Conservation (phyloP, 345 rosid genomes). For the Lumnitzera racemosa region DNA sequence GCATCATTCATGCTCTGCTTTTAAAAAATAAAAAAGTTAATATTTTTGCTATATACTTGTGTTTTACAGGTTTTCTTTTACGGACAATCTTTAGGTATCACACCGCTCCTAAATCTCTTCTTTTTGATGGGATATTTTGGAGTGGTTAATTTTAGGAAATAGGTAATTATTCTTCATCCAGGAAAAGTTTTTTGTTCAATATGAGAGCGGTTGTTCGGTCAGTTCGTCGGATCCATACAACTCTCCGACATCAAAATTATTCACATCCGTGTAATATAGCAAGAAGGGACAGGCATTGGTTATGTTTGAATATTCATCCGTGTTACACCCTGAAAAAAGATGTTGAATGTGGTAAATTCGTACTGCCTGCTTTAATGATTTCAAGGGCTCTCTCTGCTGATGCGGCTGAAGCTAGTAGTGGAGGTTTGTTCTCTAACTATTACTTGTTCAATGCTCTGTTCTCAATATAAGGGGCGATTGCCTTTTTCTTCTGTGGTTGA, state of each 20-base stretch:
- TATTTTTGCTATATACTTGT: not conserved
- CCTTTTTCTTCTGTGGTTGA: not conserved
- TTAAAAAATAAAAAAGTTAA: no score
- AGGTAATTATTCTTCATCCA: not conserved
- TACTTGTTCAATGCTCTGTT: not conserved
- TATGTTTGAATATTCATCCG: constrained; percentile 11
- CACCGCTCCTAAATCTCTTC: constrained; percentile 1
- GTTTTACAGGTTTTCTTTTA: constrained; percentile 3
- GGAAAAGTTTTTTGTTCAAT: constrained; percentile 12
- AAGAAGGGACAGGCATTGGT: constrained; percentile 19
- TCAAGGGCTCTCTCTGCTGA: constrained; percentile 39
- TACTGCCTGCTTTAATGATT: constrained; percentile 13
- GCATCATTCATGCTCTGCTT: constrained; percentile 8
- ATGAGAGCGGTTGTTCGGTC: constrained; percentile 56
- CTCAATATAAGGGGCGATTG: not conserved
- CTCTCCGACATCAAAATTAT: constrained; percentile 21
- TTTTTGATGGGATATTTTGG: not conserved
- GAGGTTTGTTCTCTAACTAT: constrained; percentile 25
- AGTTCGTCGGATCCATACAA: constrained; percentile 32
- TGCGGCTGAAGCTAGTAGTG: constrained; percentile 24
- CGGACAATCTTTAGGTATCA: not conserved
- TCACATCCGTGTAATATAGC: constrained; percentile 17
- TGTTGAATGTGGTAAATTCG: constrained; percentile 15
- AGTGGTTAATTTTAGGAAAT: not conserved
- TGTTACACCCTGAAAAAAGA: constrained; percentile 8